Evolutionary conservation across 208 protist genomes (phyloP), one percentile per base, ranked within the genome.

Genomic region (Acanthamoeba triangularis): DNA sequence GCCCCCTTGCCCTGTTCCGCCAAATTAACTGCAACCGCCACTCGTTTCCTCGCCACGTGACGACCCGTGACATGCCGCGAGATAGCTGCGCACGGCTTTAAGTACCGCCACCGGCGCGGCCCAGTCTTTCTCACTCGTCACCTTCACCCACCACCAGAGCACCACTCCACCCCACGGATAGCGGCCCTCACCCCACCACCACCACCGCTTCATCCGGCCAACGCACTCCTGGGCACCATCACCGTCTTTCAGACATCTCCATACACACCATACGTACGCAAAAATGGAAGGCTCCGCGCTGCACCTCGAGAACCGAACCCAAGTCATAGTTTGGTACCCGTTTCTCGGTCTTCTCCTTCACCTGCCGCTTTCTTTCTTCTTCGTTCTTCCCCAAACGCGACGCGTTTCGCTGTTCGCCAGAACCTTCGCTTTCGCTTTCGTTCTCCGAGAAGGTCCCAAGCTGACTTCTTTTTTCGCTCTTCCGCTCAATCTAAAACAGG

Each of bases 281-380:
- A 14, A 52, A 82, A 88, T 88, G 80, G 80, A 88, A 85, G 76
- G 76, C 28, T 47, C 76, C 52, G 41, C 47, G 8, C 80, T 88
- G 35, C 80, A 88, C 20, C 80, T 88, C 30, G 80, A 88, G 28
- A 88, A 88, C 80, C 80, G 80, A 25, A 88, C 80, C 14, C 80
- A 88, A 25, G 80, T 88, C 80, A 88, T 88, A 63, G n/a, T 88
- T 37, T 88, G 80, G 80, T 88, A 25, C 80, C 37, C 14, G 5
- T 49, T 6, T 14, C 74, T 14, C 74, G 11, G 7, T n/a, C 52
- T 56, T 56, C 52, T 67, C 61, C 18, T 61, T 61, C 61, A 30
- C 0, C 16, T 80, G 52, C 13, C 69, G 69, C 69, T 80, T 80
- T 80, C 69, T 6, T 37, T 76, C 67, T 76, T 80, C 25, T 67